These are phyloP conservation scores for Ottelia alismoides DNA, from an alignment of 106 monocot genomes.

Conservation along the genomic window DNA sequence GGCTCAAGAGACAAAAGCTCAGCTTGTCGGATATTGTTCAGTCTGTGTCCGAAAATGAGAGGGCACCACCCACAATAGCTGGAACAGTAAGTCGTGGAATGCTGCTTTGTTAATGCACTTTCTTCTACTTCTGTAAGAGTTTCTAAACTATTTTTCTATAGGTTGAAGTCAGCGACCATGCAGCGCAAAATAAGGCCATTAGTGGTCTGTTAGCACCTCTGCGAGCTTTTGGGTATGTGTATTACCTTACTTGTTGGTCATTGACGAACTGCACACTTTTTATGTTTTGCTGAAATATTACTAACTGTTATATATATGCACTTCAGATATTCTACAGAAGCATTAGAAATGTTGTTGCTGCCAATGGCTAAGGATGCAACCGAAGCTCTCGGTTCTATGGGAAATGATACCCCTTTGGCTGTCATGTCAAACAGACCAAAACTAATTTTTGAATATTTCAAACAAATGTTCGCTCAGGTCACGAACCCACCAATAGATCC, in stretches of 20 bases:
- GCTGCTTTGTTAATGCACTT: no score
- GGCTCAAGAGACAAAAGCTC: constrained; percentile 84
- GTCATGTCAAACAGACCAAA: constrained; percentile 91
- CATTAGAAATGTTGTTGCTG: constrained; percentile 78
- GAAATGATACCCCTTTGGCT: constrained; percentile 88
- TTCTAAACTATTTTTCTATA: no score
- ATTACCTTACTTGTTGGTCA: no score
- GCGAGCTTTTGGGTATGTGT: constrained; percentile 74
- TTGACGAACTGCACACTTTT: no score
- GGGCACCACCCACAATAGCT: constrained; percentile 30
- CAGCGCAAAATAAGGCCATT: constrained; percentile 52
- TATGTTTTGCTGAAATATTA: no score
- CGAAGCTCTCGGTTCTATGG: constrained; percentile 94
- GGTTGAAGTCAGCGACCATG: no score
- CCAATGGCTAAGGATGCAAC: constrained; percentile 84
- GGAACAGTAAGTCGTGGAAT: constrained; percentile 59
- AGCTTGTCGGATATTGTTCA: constrained; percentile 44
- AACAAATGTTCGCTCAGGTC: constrained; percentile 96
- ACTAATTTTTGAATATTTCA: constrained; percentile 77
- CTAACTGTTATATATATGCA: background rate
- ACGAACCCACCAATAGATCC: constrained; percentile 96
- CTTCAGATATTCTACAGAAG: constrained; percentile 81
- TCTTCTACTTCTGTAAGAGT: no score
- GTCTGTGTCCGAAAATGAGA: constrained; percentile 54
- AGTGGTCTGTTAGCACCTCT: constrained; percentile 60